A percentile compares a stretch with the other conserved stretches of the same genome.
Evolutionary conservation across 208 protist species (phyloP).

Genomic region (Vickermania ingenoplastis): DNA sequence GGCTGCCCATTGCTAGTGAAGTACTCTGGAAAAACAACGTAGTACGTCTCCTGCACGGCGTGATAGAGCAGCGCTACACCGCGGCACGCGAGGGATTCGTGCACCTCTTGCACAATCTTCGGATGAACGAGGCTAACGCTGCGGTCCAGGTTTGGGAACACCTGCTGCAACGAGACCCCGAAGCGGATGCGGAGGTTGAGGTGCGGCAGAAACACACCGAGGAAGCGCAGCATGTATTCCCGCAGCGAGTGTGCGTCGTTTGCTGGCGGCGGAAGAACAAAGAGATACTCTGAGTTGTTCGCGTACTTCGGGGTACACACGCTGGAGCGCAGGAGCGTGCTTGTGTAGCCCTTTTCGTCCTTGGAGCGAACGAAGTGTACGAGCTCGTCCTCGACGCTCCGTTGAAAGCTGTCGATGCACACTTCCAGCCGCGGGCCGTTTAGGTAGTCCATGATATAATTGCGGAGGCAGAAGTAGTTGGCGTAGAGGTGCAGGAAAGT

Average conservation of each 20-base stretch:
- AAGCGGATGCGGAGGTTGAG: conserved; percentile 21
- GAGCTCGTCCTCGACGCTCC: background rate
- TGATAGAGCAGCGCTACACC: conserved; percentile 38
- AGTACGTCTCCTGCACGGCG: conserved; percentile 12
- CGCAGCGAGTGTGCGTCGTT: background rate
- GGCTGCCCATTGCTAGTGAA: conserved; percentile 22
- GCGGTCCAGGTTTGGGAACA: conserved; percentile 7
- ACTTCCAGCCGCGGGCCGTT: conserved; percentile 49
- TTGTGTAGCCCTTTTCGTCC: background rate
- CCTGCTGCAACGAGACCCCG: conserved; percentile 20
- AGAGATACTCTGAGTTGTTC: background rate
- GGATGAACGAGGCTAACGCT: background rate
- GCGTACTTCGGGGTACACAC: background rate
- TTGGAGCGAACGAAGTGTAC: background rate
- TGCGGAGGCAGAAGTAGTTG: conserved; percentile 22
- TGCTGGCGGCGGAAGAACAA: conserved; percentile 1
- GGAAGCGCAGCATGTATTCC: background rate
- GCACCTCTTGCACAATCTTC: conserved; percentile 17
- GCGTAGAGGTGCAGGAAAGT: conserved; percentile 23
- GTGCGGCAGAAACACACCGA: conserved; percentile 1
- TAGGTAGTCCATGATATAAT: conserved; percentile 23
- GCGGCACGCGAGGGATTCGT: conserved; percentile 10
- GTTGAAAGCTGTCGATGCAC: conserved; percentile 12
- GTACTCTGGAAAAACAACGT: conserved; percentile 28
- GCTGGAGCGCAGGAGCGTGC: background rate